These are phyloP conservation scores for Styphnolobium japonicum DNA, from an alignment of 306 rosid genomes.

Conservation along the genomic window DNA sequence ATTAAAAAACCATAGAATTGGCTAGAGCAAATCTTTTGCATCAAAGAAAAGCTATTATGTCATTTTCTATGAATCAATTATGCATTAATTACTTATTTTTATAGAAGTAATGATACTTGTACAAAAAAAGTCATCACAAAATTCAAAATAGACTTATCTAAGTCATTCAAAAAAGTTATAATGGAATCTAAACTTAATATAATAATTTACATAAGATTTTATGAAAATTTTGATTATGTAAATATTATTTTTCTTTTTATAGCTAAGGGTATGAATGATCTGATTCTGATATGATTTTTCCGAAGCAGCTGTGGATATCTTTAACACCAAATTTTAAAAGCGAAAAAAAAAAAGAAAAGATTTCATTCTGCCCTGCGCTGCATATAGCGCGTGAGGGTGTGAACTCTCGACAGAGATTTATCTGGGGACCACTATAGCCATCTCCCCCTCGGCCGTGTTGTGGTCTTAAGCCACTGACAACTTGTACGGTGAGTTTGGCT, in stretches of 20 bases:
- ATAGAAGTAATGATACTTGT: too few species aligned
- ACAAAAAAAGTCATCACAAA: too few species aligned
- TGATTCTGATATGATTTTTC: neutral
- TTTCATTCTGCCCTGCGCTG: neutral
- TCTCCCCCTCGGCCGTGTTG: neutral
- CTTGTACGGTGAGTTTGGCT: constrained; percentile 33
- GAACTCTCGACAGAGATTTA: constrained; percentile 21
- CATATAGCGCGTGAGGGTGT: constrained; percentile 18
- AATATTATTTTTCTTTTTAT: too few species aligned
- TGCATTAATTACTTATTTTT: constrained; percentile 2
- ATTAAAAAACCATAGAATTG: neutral
- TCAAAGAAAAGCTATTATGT: neutral
- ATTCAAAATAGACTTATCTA: too few species aligned
- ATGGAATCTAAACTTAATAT: too few species aligned
- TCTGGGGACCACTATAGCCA: constrained; percentile 29
- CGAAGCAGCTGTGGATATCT: neutral
- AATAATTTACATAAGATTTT: too few species aligned
- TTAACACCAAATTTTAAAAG: too few species aligned
- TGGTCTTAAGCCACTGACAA: constrained; percentile 33
- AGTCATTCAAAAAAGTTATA: too few species aligned
- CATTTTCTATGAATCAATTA: constrained; percentile 26
- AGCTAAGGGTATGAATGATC: neutral
- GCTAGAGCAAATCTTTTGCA: neutral
- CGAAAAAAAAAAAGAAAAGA: neutral
- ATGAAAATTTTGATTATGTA: too few species aligned